Base-by-base conservation (phyloP, 2,329 filamentous ascomycete genomes). In the Aureobasidium uvarum region DNA sequence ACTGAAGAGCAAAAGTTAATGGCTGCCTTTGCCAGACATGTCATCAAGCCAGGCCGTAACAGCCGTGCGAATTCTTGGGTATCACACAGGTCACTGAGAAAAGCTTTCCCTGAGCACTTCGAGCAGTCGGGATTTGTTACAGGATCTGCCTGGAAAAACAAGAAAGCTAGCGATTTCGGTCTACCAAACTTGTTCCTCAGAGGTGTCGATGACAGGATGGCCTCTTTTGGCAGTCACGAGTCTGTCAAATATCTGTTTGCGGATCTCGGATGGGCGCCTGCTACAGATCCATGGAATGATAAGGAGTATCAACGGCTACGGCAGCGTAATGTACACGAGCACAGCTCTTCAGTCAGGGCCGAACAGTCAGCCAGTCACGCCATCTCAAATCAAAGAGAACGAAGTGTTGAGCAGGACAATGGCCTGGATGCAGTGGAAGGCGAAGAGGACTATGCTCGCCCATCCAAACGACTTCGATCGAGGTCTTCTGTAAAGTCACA, bases 1-100 rank as follows among this genome's bases (percentile, higher is more conserved):
- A 25, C n/a, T 4, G 43, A 38, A 1, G 41, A 60, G 1, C 25
- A 60, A 18, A 60, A 48, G 13, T 8, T 46, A 5, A 60, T 60
- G 56, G 56, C 56, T n/a, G 5, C 11, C 3, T 48, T 60, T n/a
- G 56, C 56, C 6, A 36, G 56, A 10, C 56, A 60, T 60, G n/a
- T 60, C 28, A 48, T 60, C n/a, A 48, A 46, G 3, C 56, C 56
- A 5, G 41, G 28, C 1, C 31, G 8, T 10, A 13, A 60, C 6
- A 23, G 1, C n/a, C 7, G 8, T 28, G 5, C 20, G 25, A 5
- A 8, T 18, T n/a, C 16, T n/a, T 60, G 56, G 56, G 41, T 48
- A 0, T 60, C 56, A 13, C n/a, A 10, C 33, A 38, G 43, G 7
- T 48, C 41, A 1, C n/a, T 60, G 14, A 36, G n/a, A 13, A 33